Conservation (phyloP, 1,284 basidiomycete species). For the Tylopilus orsonianus region DNA sequence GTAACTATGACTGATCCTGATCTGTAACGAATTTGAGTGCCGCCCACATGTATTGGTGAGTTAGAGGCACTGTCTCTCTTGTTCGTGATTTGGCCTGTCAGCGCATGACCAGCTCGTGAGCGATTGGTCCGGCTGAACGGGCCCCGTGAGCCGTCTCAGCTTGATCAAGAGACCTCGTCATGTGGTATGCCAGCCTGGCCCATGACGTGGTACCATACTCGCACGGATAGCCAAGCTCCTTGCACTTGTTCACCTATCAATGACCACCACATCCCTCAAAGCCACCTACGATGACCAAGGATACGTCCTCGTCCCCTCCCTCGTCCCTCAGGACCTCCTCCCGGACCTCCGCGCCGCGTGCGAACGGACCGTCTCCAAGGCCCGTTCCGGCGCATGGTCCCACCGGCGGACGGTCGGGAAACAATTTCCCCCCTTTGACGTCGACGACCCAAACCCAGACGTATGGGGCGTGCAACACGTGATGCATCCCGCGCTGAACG, state of each 20-base stretch:
- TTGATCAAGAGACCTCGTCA: too few species aligned
- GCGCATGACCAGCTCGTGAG: too few species aligned
- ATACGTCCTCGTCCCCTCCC: conserved; percentile 66
- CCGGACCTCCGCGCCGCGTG: conserved; percentile 51
- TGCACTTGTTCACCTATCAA: not conserved
- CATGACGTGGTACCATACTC: too few species aligned
- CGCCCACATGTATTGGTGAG: too few species aligned
- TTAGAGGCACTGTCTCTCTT: too few species aligned
- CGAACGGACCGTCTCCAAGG: conserved; percentile 51
- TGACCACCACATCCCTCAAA: conserved; percentile 27
- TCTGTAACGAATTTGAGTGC: too few species aligned
- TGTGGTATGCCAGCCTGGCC: too few species aligned
- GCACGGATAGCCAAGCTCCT: too few species aligned
- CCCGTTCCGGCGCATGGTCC: conserved; percentile 65
- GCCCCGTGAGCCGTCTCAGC: too few species aligned
- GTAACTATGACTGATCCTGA: not conserved
- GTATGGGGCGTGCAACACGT: conserved; percentile 81
- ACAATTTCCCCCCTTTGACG: conserved; percentile 77
- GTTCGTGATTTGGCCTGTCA: too few species aligned
- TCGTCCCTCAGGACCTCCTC: conserved; percentile 49
- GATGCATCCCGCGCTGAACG: conserved; percentile 72
- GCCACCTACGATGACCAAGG: conserved; percentile 63
- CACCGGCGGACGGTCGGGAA: conserved; percentile 75
- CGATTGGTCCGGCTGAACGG: too few species aligned
- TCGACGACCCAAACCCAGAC: conserved; percentile 49